Base-by-base conservation (phyloP, 331 rosid species). In the Telfairia occidentalis region DNA sequence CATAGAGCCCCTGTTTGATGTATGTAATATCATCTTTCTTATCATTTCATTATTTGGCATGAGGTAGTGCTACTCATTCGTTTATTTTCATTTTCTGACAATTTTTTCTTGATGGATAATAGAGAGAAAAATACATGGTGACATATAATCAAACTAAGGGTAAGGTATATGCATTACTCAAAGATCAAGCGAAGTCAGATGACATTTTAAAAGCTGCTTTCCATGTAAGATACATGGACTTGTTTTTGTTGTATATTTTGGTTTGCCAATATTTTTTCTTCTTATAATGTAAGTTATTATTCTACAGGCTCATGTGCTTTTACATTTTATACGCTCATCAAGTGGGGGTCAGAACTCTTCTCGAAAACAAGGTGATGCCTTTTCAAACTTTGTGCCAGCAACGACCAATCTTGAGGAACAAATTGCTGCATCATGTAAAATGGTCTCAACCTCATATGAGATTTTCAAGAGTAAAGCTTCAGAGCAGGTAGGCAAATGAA, bases 181-280 rank as follows among this genome's bases (percentile, higher is more conserved):
- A 95, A 85, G 97, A 85, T 82, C 90, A 90, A 85, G 99, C 99
- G 0, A 92, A 87, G 90, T 84, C 99, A 12, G 99, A 95, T 32
- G 99, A 95, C 88, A 95, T 95, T 81, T 80, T 95, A 69, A 95
- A 90, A 84, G 99, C 99, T 16, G 96, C 97, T 72, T 95, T 88
- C 74, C 99, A 95, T 30, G 99, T 95, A 88, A 90, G 97, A 82
- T 80, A 81, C 45, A 74, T 71, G 52, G 52, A 30, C 79, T 78
- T 30, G 7, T 81, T 63, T 81, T 3, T 24, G 5, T 58, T 78
- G 50, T 59, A 71, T 35, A 50, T 37, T 71, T 4, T 57, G 64
- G 54, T 65, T 65, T 28, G 24, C 13, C 70, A 32, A 46, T 35
- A 13, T 35, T 34, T 69, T 43, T 54, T 18, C 58, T 38, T 21